Evolutionary conservation across 805 yeast genomes (phyloP).

Genomic region (Ogataea corticis): DNA sequence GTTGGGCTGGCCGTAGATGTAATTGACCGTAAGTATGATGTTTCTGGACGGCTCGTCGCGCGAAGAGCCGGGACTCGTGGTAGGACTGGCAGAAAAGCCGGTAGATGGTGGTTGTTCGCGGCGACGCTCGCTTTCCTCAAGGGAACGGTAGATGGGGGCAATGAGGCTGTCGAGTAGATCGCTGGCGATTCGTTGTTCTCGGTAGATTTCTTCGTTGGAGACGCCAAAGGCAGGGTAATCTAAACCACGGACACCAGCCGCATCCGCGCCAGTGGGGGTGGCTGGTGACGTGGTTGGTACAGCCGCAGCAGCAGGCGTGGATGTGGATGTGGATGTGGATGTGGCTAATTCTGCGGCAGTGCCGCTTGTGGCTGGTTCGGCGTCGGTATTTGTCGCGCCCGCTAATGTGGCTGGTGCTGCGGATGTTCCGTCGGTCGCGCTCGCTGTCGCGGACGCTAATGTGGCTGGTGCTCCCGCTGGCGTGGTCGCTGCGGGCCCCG

Average conservation of each 20-base stretch:
- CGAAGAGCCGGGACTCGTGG: neutral
- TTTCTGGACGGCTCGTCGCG: conserved; percentile 33
- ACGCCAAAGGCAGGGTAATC: conserved; percentile 40
- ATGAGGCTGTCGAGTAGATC: conserved; percentile 26
- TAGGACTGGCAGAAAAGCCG: conserved; percentile 3
- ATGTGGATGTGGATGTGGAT: too few species aligned
- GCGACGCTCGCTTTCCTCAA: conserved; percentile 16
- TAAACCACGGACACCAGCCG: conserved; percentile 28
- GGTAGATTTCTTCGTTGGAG: conserved; percentile 33
- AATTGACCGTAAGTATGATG: conserved; percentile 42
- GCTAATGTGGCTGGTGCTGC: neutral
- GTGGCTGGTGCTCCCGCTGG: too few species aligned
- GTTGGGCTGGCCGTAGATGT: conserved; percentile 33
- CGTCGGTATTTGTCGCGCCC: too few species aligned
- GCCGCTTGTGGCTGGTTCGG: too few species aligned
- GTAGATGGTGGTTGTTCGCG: conserved; percentile 3
- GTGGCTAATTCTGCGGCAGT: neutral
- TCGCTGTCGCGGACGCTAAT: too few species aligned
- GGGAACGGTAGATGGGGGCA: conserved; percentile 27
- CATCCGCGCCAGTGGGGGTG: neutral
- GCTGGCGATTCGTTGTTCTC: conserved; percentile 24
- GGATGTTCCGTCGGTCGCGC: conserved; percentile 8
- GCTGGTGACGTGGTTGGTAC: neutral
- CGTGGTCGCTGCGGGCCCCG: conserved; percentile 3
- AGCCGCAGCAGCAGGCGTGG: neutral